Evolutionary conservation across 768 basidiomycete genomes (phyloP).

Genomic region (Candolleomyces eurysporus): DNA sequence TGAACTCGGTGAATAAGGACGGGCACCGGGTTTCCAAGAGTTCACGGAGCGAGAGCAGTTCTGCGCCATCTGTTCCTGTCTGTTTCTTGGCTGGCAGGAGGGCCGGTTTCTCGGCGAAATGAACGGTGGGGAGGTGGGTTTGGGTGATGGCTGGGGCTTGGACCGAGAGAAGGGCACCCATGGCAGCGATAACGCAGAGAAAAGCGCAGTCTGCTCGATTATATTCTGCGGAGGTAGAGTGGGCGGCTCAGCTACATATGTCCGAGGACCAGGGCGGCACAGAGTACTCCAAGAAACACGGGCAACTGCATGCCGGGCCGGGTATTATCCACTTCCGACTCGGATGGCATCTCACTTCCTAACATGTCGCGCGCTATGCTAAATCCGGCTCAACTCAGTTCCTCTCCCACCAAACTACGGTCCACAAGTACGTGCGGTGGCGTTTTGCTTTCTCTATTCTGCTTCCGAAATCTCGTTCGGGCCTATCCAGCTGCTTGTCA

Average conservation of each 20-base stretch:
- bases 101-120: slow-evolving; percentile 40
- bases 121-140: slow-evolving; percentile 24
- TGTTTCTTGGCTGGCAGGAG: slow-evolving; percentile 30
- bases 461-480: neutral
- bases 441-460: too few relatives aligned
- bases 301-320: too few relatives aligned
- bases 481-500: too few relatives aligned
- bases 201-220: slow-evolving; percentile 6
- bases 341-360: too few relatives aligned
- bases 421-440: too few relatives aligned
- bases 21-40: slow-evolving; percentile 42
- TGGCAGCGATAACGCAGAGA: slow-evolving; percentile 29
- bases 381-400: too few relatives aligned
- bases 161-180: slow-evolving; percentile 35
- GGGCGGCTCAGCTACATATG: neutral
- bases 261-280: neutral
- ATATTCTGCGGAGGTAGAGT: neutral
- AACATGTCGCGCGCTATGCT: too few relatives aligned
- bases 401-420: too few relatives aligned
- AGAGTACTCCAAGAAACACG: neutral
- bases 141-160: slow-evolving; percentile 9
- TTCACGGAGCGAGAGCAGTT: slow-evolving; percentile 35
- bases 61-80: slow-evolving; percentile 19
- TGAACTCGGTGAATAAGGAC: slow-evolving; percentile 41
- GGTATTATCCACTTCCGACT: too few relatives aligned